phyloP scores from a whole-genome alignment of 2,329 filamentous ascomycete species.

The Intubia oerlemansii region DNA sequence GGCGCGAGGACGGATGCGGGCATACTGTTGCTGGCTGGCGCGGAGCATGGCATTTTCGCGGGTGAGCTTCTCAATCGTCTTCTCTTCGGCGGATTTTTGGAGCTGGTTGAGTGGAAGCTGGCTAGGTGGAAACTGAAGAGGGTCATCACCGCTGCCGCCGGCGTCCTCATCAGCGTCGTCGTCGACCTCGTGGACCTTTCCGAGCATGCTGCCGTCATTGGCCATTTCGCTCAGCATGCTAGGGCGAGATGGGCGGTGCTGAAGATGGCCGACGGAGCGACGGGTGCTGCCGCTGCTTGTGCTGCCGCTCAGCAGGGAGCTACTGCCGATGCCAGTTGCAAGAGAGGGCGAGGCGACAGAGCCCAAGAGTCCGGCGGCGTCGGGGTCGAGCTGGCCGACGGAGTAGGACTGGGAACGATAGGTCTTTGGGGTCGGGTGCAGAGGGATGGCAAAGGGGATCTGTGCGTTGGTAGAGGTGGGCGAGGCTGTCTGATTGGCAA shows the following conservation, averaged over 20 bases:
- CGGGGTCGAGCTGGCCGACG: slow-evolving; percentile 68
- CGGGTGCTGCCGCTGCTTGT: slow-evolving; percentile 19
- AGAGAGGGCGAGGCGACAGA: slow-evolving; percentile 8
- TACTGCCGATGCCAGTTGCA: slow-evolving; percentile 20
- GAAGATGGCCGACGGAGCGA: slow-evolving; percentile 39
- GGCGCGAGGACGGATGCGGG: slow-evolving; percentile 33
- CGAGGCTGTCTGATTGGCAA: slow-evolving; percentile 23
- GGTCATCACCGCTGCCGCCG: slow-evolving; percentile 31
- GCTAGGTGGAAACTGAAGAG: slow-evolving; percentile 24
- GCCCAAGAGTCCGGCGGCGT: slow-evolving; percentile 16
- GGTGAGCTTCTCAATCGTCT: slow-evolving; percentile 39
- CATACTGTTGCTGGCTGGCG: slow-evolving; percentile 26
- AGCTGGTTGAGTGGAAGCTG: neutral
- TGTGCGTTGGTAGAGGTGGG: slow-evolving; percentile 34
- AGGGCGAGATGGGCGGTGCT: slow-evolving; percentile 61
- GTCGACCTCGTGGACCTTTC: slow-evolving; percentile 50
- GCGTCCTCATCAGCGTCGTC: slow-evolving; percentile 38
- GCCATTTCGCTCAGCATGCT: slow-evolving; percentile 58
- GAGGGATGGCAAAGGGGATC: slow-evolving; percentile 69
- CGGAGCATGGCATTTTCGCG: slow-evolving; percentile 42
- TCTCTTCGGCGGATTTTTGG: slow-evolving; percentile 28
- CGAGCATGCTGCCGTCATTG: slow-evolving; percentile 37
- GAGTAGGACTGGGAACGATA: slow-evolving; percentile 95
- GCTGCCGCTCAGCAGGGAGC: slow-evolving; percentile 22
- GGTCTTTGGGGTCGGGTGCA: slow-evolving; percentile 79